Base-by-base conservation (phyloP, 1,284 basidiomycete species). In the Microbotryomycetes sp. region DNA sequence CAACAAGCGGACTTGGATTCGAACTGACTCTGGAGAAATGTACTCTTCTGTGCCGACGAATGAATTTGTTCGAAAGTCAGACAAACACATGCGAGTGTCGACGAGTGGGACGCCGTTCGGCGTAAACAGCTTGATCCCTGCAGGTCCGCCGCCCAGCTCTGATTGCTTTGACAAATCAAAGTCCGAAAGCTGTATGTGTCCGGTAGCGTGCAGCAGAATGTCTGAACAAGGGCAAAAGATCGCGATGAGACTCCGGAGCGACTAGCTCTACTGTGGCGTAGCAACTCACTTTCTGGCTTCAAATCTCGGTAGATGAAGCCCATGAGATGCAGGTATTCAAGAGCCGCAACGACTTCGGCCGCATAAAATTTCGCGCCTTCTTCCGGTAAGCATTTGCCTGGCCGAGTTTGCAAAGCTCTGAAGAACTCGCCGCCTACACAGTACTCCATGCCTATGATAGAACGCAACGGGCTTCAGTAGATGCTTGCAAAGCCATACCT, bases 381-480 rank as follows among this genome's bases (percentile, higher is more conserved):
- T 78, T 98, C 96, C 27, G 89, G 79, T 21, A 99, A 82, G 76
- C 96, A 97, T 75, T 94, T 97, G 50, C 91, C 92, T 3, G 94
- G 96, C 62, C 91, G 82, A 49, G 89, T 91, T 76, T 97, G 92
- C 66, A 97, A 78, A 11, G 94, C 92, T 31, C 96, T 86, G 82
- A 99, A 98, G 79, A 98, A 98, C 75, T 98, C 94, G 63, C 94
- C 94, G 47, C 94, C 94, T 88, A 96, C 94, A 79, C 96, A 98
- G 78, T 97, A 98, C 76, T 94, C 92, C 86, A 96, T 93, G 78
- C 91, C 66, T 63, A 31, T 47, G 18, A 3, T n/a, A n/a, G n/a
- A n/a, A n/a, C n/a, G n/a, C n/a, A n/a, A n/a, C n/a, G n/a, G n/a
- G n/a, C n/a, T n/a, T n/a, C n/a, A n/a, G n/a, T n/a, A n/a, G n/a